Evolutionary conservation across 768 basidiomycete species (phyloP).

Genomic region (Mycena maculata): DNA sequence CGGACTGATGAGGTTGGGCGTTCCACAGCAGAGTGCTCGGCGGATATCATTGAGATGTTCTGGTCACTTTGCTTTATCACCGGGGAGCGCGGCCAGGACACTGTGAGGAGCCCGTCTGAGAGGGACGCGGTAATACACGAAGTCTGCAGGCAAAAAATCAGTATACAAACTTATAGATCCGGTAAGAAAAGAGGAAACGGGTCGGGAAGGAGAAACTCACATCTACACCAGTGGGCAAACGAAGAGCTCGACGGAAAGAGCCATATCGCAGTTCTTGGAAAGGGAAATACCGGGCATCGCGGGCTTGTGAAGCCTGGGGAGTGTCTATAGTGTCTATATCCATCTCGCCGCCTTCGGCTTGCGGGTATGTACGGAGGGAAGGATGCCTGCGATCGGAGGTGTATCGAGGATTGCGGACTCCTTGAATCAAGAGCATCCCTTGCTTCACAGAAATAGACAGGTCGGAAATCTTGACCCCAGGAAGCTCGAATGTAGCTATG

Average conservation of each 20-base stretch:
- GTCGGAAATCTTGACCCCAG: conserved; percentile 54
- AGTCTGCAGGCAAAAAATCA: conserved; percentile 47
- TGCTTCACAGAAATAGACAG: conserved; percentile 50
- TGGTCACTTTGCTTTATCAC: not conserved
- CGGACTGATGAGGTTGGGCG: conserved; percentile 32
- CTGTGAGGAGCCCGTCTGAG: conserved; percentile 54
- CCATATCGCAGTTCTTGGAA: conserved; percentile 58
- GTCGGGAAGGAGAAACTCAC: conserved; percentile 39
- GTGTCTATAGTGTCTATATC: conserved; percentile 29
- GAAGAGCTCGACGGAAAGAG: conserved; percentile 52
- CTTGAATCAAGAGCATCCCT: conserved; percentile 48
- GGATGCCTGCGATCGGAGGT: conserved; percentile 19
- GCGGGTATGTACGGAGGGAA: conserved; percentile 2
- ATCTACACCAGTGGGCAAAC: conserved; percentile 51
- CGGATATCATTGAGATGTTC: not conserved
- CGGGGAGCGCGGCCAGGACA: conserved; percentile 54
- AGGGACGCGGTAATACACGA: conserved; percentile 50
- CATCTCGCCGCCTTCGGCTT: conserved; percentile 21
- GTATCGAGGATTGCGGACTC: conserved; percentile 42
- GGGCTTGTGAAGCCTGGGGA: conserved; percentile 5
- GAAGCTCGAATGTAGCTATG: conserved; percentile 56
- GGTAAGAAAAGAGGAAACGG: conserved; percentile 18
- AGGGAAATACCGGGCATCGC: conserved; percentile 27
- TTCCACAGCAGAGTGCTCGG: conserved; percentile 7
- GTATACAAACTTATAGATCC: conserved; percentile 17